Base-by-base conservation (phyloP, 371 early-diverging fungal species). In the Mucor saturninus region DNA sequence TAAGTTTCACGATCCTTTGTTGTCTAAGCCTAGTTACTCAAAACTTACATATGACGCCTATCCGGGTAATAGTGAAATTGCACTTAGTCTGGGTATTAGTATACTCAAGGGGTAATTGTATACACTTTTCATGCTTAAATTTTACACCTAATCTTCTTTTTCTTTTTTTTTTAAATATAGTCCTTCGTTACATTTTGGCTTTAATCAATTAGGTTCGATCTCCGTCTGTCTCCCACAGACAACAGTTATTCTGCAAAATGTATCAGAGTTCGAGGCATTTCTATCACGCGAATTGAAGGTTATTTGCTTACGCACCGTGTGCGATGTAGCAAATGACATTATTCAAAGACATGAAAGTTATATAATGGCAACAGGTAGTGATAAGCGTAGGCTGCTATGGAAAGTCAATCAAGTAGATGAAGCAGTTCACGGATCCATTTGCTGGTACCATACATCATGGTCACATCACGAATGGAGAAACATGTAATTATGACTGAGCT, bases 321-420 rank as follows among this genome's bases (percentile, higher is more conserved):
- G 83, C 53, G 73, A 79, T 46, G 73, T 68, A 37, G 78, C 77
- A n/a, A 82, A 82, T 56, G 75, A 74, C 35, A 55, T 77, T 14
- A 68, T 82, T 14, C 62, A 62, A 57, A 45, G 62, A 9, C 50
- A 71, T 29, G 35, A 37, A 0, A 37, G 35, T 10, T 71, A 68
- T 52, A 45, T 68, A 42, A 30, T 31, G 9, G 65, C 66, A 3
- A 56, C 61, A 0, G 61, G 56, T n/a, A 76, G 68, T 35, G 71
- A 74, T 14, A 68, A 75, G 39, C 59, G 54, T 7, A 65, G 62
- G 30, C 68, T 65, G 13, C 45, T 74, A 28, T 82, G 83, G 83
- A 74, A 77, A 32, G 71, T 82, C 28, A 75, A 82, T 59, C 73
- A 76, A 43, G 75, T 82, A 11, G 83, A 82, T 59, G 83, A 82